Base-by-base conservation (phyloP, 176 grass and related monocot species). In the Bolboschoenus planiculmis region DNA sequence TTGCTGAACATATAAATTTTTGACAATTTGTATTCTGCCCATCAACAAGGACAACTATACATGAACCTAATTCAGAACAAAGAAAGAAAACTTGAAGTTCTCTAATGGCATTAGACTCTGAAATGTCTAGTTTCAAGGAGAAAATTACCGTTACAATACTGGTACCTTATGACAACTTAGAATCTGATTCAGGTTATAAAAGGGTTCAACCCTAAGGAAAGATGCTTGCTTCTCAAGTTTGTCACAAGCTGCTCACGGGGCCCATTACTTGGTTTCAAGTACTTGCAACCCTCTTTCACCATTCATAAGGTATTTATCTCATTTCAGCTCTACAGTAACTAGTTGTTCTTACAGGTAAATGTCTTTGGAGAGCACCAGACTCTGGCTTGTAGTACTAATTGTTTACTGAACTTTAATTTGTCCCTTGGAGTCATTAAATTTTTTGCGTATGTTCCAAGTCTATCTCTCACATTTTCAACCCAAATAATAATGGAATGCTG, bases 211-310 rank as follows among this genome's bases (percentile, higher is more conserved):
- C 78, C 95, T 35, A 84, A 78, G 31, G 95, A 97, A 80, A 93
- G 92, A 70, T 97, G 92, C 86, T 87, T 97, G 81, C 74, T 97
- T 36, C 84, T 97, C 3, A 97, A 97, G 87, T 97, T 97, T 48
- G 95, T 94, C 14, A 97, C 92, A 39, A 97, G 95, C 79, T 97
- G 95, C 67, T 97, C 95, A 4, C 88, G 95, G 65, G 95, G 92
- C 59, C 95, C 95, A 27, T 87, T 97, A 89, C 95, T 97, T 63
- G 95, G 95, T 78, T 97, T 97, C 87, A 97, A 94, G 66, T 91
- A 97, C 48, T 63, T 97, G 54, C 92, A 97, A 48, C 95, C 95
- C 68, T 85, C 81, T 86, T 97, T 97, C 85, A 97, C 87, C 15
- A 91, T 97, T 88, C 95, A 97, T 78, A 97, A 97, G 95, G 92